Conservation (phyloP, 495 filamentous ascomycete species). For the Xylaria intraflava region DNA sequence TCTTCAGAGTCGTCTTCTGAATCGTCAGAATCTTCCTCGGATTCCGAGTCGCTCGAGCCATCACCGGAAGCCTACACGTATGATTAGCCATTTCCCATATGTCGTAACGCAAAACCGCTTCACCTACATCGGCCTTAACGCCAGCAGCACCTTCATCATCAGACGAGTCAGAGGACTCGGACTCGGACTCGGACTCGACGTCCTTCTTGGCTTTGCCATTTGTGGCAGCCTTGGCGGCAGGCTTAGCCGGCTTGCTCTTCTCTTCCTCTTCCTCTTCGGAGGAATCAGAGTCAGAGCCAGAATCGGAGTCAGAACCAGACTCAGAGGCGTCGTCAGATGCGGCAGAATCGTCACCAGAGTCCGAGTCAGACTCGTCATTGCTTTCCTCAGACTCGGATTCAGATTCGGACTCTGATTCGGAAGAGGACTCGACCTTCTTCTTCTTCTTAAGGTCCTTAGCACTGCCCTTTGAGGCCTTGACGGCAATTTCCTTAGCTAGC, state of each 20-base stretch:
- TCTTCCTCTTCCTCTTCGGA: conserved; percentile 39
- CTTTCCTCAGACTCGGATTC: conserved; percentile 28
- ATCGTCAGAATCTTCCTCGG: conserved; percentile 22
- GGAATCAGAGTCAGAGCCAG: conserved; percentile 12
- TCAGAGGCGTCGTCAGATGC: conserved; percentile 24
- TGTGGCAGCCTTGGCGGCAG: conserved; percentile 24
- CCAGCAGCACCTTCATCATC: conserved; percentile 31
- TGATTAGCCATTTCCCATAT: conserved; percentile 14
- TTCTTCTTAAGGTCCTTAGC: conserved; percentile 42
- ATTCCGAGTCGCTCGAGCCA: conserved; percentile 6
- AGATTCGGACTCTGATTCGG: conserved; percentile 31
- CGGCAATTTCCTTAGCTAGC: conserved; percentile 39
- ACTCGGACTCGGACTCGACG: conserved; percentile 11
- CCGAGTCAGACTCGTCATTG: conserved; percentile 21
- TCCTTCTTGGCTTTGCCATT: conserved; percentile 24
- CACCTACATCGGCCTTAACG: conserved; percentile 13
- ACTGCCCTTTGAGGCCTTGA: conserved; percentile 35
- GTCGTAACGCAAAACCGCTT: conserved; percentile 16
- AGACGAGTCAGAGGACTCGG: conserved; percentile 13
- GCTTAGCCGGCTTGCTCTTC: conserved; percentile 38
- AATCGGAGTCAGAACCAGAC: conserved; percentile 31
- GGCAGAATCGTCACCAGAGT: conserved; percentile 28
- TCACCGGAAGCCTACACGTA: neutral
- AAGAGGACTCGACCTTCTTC: conserved; percentile 44
- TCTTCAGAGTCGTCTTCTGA: conserved; percentile 42